Evolutionary conservation across 2,329 filamentous ascomycete genomes (phyloP).

Genomic region (Whalleya microplaca): DNA sequence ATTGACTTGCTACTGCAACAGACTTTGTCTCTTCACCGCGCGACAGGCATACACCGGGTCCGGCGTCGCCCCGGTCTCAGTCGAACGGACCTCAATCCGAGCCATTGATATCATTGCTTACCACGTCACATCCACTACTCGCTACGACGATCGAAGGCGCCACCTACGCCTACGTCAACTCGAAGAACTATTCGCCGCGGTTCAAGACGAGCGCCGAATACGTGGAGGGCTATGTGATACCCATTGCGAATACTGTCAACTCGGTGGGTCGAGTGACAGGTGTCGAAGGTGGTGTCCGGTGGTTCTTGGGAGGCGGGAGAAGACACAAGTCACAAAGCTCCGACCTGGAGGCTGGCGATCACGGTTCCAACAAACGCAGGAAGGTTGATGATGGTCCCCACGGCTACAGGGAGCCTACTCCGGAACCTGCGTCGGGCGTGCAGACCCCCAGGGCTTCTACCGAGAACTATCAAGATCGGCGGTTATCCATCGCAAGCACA

Average conservation of each 20-base stretch:
- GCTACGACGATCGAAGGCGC: slow-evolving; percentile 85
- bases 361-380: slow-evolving; percentile 60
- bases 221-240: slow-evolving; percentile 84
- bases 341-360: slow-evolving; percentile 50
- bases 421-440: slow-evolving; percentile 33
- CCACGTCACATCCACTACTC: slow-evolving; percentile 84
- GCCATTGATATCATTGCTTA: slow-evolving; percentile 83
- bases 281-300: slow-evolving; percentile 83
- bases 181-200: slow-evolving; percentile 87
- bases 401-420: slow-evolving; percentile 37
- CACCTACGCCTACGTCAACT: slow-evolving; percentile 80
- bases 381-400: slow-evolving; percentile 49
- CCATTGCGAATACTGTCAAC: slow-evolving; percentile 84
- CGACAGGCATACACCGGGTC: slow-evolving; percentile 46
- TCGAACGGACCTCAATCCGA: slow-evolving; percentile 62
- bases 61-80: slow-evolving; percentile 43
- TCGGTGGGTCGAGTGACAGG: slow-evolving; percentile 84
- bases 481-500: slow-evolving; percentile 67
- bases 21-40: slow-evolving; percentile 70
- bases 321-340: slow-evolving; percentile 52
- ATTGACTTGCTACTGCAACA: slow-evolving; percentile 35
- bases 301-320: slow-evolving; percentile 71
- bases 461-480: slow-evolving; percentile 46
- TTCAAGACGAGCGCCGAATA: slow-evolving; percentile 91
- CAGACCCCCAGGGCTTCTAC: slow-evolving; percentile 40